phyloP scores from a whole-genome alignment of 169 alveolate species.

The Plasmodium falciparum region DNA sequence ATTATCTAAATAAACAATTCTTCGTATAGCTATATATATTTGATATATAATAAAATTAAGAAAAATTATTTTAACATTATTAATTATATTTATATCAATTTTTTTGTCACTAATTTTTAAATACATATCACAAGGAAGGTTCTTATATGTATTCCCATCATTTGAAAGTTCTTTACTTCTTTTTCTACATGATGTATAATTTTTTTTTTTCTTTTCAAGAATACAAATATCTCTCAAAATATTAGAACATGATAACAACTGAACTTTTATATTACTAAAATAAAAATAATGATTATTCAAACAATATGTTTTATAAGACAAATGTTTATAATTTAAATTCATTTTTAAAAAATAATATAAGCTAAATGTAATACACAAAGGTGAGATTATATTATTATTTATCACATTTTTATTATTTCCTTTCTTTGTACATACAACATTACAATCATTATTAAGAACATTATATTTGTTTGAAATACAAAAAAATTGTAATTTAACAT shows the following conservation, averaged over 20 bases:
- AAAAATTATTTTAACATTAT: slow-evolving; percentile 30
- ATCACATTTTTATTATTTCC: not conserved
- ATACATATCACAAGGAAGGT: slow-evolving; percentile 6
- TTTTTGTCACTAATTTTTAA: slow-evolving; percentile 11
- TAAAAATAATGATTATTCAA: slow-evolving; percentile 8
- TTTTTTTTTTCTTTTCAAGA: slow-evolving; percentile 3
- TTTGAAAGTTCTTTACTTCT: not conserved
- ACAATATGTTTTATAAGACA: too few relatives aligned
- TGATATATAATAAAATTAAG: slow-evolving; percentile 30
- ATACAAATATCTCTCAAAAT: slow-evolving; percentile 1
- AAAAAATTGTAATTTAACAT: not conserved
- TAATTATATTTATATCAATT: slow-evolving; percentile 19
- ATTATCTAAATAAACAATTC: slow-evolving; percentile 13
- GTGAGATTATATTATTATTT: not conserved
- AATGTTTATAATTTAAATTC: not conserved
- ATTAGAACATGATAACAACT: not conserved
- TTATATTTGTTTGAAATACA: slow-evolving; percentile 11
- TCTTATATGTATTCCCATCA: not conserved
- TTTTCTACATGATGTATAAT: not conserved
- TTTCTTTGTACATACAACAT: not conserved
- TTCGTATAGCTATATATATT: slow-evolving; percentile 19
- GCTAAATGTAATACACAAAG: not conserved
- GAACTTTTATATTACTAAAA: slow-evolving; percentile 24
- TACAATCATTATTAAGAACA: not conserved
- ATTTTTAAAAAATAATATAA: slow-evolving; percentile 19